Evolutionary conservation across 768 basidiomycete species (phyloP).

Genomic region (Trametes cingulata): DNA sequence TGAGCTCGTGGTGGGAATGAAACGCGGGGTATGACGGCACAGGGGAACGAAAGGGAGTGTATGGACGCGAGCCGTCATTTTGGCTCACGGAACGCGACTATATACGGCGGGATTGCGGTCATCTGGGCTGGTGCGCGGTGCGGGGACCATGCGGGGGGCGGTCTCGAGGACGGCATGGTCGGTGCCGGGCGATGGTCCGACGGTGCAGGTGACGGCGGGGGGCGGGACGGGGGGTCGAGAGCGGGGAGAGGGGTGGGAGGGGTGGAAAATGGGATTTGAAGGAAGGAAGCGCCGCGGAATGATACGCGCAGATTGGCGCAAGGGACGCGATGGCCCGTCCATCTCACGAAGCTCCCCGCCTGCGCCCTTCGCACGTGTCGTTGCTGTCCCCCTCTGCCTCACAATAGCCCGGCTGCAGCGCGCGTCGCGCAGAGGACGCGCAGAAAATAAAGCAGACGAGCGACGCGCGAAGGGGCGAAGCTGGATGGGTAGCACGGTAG

Average conservation of each 20-base stretch:
- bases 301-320: conserved; percentile 14
- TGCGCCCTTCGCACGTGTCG: neutral
- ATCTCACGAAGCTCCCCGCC: neutral
- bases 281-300: conserved; percentile 12
- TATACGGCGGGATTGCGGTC: too few species aligned
- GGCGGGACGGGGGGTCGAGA: neutral
- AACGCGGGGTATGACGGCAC: neutral
- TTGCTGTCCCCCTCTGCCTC: neutral
- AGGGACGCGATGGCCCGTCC: neutral
- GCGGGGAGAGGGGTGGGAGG: neutral
- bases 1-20: neutral
- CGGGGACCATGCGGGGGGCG: too few species aligned
- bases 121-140: too few species aligned
- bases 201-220: neutral
- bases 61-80: too few species aligned
- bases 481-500: too few species aligned
- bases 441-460: neutral
- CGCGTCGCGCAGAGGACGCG: neutral
- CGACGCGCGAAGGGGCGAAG: too few species aligned
- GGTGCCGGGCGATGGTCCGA: neutral
- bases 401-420: neutral
- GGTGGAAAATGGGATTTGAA: conserved; percentile 5
- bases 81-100: too few species aligned
- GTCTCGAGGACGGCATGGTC: too few species aligned
- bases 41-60: neutral